Conservation (phyloP, 192 early-diverging fungal species). For the Podila horticola region DNA sequence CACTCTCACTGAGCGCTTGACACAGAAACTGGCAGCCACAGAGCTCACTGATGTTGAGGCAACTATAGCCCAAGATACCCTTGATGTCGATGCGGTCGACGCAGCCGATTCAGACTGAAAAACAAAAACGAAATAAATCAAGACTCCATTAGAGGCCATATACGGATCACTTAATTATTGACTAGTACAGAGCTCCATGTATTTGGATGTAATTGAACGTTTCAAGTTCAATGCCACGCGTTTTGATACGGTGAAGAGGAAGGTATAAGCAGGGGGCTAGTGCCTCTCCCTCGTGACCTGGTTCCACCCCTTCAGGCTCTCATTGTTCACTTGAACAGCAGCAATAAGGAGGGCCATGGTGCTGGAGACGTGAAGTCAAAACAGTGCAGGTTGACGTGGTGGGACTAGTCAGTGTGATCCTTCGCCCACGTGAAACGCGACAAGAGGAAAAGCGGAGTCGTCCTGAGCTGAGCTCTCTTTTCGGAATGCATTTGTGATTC, state of each 20-base stretch:
- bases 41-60: slow-evolving; percentile 32
- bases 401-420: no score
- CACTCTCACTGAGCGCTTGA: slow-evolving; percentile 32
- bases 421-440: slow-evolving; percentile 1
- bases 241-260: no score
- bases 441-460: no score
- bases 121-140: not conserved
- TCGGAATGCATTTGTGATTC: not conserved
- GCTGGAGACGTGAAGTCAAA: no score
- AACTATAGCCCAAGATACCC: slow-evolving; percentile 39
- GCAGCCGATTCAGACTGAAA: slow-evolving; percentile 21
- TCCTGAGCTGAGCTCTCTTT: no score
- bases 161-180: no score
- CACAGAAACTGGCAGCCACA: slow-evolving; percentile 29
- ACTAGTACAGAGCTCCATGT: no score
- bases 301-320: not conserved
- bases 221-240: no score
- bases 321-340: not conserved
- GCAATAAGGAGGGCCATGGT: slow-evolving; percentile 1
- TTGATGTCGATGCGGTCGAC: slow-evolving; percentile 46
- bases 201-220: no score
- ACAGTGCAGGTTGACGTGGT: no score
- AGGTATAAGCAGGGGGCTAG: not conserved
- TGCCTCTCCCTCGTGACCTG: no score
- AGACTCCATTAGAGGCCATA: not conserved